Evolutionary conservation across 202 grass and related monocot genomes (phyloP), one percentile per base, ranked within the genome.

Genomic region (Zoysia matrella): DNA sequence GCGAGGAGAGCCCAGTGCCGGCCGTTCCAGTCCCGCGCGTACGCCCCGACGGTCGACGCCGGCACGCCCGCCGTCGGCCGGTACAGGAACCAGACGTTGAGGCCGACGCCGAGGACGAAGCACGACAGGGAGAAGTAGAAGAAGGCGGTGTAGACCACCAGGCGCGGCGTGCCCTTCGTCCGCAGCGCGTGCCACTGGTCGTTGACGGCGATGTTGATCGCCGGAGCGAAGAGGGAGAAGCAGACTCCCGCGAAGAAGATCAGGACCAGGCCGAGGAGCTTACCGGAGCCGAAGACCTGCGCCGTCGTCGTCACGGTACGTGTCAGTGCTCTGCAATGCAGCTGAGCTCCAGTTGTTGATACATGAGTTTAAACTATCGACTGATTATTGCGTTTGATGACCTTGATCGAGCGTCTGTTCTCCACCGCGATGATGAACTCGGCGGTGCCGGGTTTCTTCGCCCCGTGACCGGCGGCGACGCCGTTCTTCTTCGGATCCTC

Each of bases 91-190:
- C 88, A 80, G 8, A 98, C 53, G 89, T 98, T 98, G 14, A 98
- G 67, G 1, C 90, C 91, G 4, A 95, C 72, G 54, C 96, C 96
- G 2, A 95, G 15, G 41, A 87, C 67, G 10, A 95, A 98, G 63
- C 96, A 98, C 0, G 96, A 95, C n/a, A 95, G 83, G 52, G 96
- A 98, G 92, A 98, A 95, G 87, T 98, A 98, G 87, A 98, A 95
- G 45, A 98, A 99, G 63, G 93, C 92, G 1, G 96, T 99, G 83
- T 99, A 99, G 44, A 99, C 89, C 71, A 95, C 93, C 53, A 99
- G 48, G 65, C 95, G 96, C 0, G 90, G 93, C 15, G 93, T 89
- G 9, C 96, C 83, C 0, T 90, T 41, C 61, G 1, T 60, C 66
- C 87, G 90, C 55, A 99, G 69, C 15, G 70, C 78, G 85, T 94